Evolutionary conservation across 305 asterid genomes (phyloP).

Genomic region (Salvia sclarea): DNA sequence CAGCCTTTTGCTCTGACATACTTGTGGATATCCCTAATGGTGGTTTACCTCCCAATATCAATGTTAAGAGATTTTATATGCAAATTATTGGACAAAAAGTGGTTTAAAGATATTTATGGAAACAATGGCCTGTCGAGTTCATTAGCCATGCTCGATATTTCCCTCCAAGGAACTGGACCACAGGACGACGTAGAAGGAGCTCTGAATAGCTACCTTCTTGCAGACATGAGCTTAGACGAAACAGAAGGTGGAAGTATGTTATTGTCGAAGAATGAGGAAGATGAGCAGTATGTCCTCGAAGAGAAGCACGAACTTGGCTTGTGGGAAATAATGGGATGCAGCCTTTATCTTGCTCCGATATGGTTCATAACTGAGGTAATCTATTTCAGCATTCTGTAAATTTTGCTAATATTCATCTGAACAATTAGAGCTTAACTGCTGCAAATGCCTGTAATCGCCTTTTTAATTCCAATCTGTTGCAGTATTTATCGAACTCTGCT

Average conservation of each 20-base stretch:
- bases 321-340: slow-evolving; percentile 45
- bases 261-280: slow-evolving; percentile 40
- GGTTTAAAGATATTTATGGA: slow-evolving; percentile 32
- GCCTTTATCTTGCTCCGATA: slow-evolving; percentile 68
- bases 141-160: slow-evolving; percentile 35
- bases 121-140: slow-evolving; percentile 35
- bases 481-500: slow-evolving; percentile 79
- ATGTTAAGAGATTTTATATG: slow-evolving; percentile 53
- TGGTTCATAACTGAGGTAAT: slow-evolving; percentile 81
- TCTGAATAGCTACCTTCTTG: slow-evolving; percentile 42
- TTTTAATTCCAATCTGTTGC: slow-evolving; percentile 29
- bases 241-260: slow-evolving; percentile 50
- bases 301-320: slow-evolving; percentile 38
- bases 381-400: slow-evolving; percentile 10
- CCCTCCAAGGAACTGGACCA: slow-evolving; percentile 37
- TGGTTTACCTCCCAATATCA: slow-evolving; percentile 65
- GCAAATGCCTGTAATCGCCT: background rate
- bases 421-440: background rate
- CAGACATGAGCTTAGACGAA: slow-evolving; percentile 42
- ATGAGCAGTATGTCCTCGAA: slow-evolving; percentile 40
- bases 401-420: background rate
- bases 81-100: slow-evolving; percentile 35
- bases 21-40: slow-evolving; percentile 76
- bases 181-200: slow-evolving; percentile 41
- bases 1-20: slow-evolving; percentile 81